Conservation (phyloP, 1,284 basidiomycete species). For the Coriolopsis trogii region DNA sequence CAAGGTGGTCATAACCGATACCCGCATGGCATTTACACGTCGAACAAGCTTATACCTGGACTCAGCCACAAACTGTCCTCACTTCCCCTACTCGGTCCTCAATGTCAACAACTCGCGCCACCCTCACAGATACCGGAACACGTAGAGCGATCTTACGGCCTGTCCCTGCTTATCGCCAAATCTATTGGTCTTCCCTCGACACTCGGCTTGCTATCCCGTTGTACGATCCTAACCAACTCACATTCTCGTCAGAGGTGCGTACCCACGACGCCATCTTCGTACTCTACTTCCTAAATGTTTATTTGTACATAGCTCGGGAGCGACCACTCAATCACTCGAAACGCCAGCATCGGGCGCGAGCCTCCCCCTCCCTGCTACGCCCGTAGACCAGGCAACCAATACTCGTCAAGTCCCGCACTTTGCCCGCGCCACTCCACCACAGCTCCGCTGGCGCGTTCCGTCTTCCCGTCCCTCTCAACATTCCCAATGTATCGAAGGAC, state of each 20-base stretch:
- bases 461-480: not conserved
- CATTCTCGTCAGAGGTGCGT: not conserved
- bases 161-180: constrained; percentile 5
- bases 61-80: too few relatives aligned
- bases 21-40: too few relatives aligned
- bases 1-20: too few relatives aligned
- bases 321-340: too few relatives aligned
- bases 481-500: too few relatives aligned
- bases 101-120: not conserved
- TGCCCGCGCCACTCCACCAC: constrained; percentile 2
- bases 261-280: too few relatives aligned
- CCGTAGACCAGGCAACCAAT: too few relatives aligned
- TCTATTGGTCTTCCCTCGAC: constrained; percentile 1
- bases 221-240: not conserved
- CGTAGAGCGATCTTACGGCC: constrained; percentile 4
- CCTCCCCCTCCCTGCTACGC: too few relatives aligned
- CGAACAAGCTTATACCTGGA: too few relatives aligned
- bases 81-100: not conserved
- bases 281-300: not conserved
- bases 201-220: not conserved
- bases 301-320: too few relatives aligned
- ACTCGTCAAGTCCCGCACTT: not conserved
- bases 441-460: not conserved
- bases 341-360: too few relatives aligned
- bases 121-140: not conserved